Evolutionary conservation across 2,329 filamentous ascomycete genomes (phyloP).

Genomic region (Septoria petroselini): DNA sequence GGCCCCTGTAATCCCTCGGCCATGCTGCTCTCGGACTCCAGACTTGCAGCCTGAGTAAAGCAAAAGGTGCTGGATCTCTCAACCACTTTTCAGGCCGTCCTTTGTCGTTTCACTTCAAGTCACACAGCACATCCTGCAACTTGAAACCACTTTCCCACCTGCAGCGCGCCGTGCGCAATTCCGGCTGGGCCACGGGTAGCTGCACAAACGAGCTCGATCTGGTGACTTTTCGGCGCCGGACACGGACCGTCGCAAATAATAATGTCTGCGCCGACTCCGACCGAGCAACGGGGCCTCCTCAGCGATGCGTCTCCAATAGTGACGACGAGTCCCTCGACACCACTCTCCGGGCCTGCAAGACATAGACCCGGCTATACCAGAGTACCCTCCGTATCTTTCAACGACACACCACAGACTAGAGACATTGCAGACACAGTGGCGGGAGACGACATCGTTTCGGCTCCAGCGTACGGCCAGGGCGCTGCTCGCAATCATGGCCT

Average conservation of each 20-base stretch:
- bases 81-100: neutral
- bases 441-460: conserved; percentile 33
- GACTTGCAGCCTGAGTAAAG: neutral
- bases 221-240: conserved; percentile 5
- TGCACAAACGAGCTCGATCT: conserved; percentile 9
- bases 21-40: too few species aligned
- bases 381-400: conserved; percentile 38
- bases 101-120: conserved; percentile 9
- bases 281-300: conserved; percentile 21
- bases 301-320: conserved; percentile 18
- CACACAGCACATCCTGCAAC: neutral
- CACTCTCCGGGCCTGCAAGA: conserved; percentile 18
- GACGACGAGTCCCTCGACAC: conserved; percentile 4
- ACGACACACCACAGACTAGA: conserved; percentile 30
- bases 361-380: conserved; percentile 40
- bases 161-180: conserved; percentile 6
- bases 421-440: conserved; percentile 32
- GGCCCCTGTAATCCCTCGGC: conserved; percentile 1
- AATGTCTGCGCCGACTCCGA: conserved; percentile 19
- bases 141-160: conserved; percentile 16
- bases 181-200: conserved; percentile 10
- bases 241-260: conserved; percentile 13
- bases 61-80: neutral
- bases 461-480: neutral
- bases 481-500: conserved; percentile 32